These are phyloP conservation scores for Colletotrichum sp. DNA, from an alignment of 2,329 filamentous ascomycete species.

Conservation along the genomic window DNA sequence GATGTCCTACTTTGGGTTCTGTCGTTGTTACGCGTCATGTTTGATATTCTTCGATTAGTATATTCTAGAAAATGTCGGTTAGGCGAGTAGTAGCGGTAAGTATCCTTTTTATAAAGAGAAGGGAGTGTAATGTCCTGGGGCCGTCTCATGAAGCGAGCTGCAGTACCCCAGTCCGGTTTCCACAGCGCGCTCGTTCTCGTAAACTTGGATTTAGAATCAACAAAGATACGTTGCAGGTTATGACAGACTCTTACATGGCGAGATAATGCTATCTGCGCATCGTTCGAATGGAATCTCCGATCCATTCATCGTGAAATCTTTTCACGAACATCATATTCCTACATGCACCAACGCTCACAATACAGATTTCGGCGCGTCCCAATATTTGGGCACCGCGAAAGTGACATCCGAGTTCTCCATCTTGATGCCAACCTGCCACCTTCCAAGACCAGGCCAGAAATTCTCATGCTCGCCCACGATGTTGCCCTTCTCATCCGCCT, in stretches of 20 bases:
- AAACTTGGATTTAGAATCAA: background rate
- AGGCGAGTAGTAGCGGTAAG: background rate
- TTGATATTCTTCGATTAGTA: background rate
- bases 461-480: constrained; percentile 35
- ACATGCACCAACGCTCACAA: constrained; percentile 14
- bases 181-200: background rate
- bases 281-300: rapidly evolving
- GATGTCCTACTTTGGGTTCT: rapidly evolving
- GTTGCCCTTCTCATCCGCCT: constrained; percentile 34
- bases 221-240: background rate
- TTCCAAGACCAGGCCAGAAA: constrained; percentile 51
- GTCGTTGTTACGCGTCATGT: background rate
- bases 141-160: background rate
- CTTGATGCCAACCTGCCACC: constrained; percentile 47
- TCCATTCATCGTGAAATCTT: background rate
- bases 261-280: background rate
- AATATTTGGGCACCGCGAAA: constrained; percentile 25
- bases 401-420: constrained; percentile 39
- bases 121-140: background rate
- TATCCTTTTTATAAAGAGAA: background rate
- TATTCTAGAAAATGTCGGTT: background rate
- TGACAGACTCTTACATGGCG: rapidly evolving
- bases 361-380: constrained; percentile 28
- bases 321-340: too few species aligned
- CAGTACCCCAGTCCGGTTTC: background rate